phyloP scores from a whole-genome alignment of 768 basidiomycete genomes.

The Suillus weaverae region DNA sequence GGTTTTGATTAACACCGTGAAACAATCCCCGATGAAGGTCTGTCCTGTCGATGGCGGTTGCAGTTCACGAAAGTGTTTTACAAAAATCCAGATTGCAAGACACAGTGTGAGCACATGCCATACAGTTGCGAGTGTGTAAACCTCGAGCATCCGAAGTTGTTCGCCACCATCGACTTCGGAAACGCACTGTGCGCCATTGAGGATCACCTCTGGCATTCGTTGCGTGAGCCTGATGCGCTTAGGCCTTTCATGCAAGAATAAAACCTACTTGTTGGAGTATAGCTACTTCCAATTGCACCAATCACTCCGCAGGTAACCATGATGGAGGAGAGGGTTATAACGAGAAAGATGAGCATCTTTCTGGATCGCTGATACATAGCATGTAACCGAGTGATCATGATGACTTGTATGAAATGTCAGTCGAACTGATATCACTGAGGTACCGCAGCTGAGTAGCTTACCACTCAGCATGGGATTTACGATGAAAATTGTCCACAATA shows the following conservation, averaged over 20 bases:
- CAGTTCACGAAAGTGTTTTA: not conserved
- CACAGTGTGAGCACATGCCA: not conserved
- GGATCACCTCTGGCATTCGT: not conserved
- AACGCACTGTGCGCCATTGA: not conserved
- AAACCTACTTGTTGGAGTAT: not conserved
- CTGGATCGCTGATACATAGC: not conserved
- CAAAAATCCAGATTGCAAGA: not conserved
- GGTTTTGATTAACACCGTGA: not conserved
- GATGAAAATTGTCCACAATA: not conserved
- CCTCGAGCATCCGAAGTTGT: not conserved
- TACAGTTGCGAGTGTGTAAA: not conserved
- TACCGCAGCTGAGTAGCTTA: not conserved
- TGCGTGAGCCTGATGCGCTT: not conserved
- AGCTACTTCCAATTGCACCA: not conserved
- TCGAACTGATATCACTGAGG: not conserved
- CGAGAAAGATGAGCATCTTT: not conserved
- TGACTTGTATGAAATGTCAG: not conserved
- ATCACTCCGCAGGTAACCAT: not conserved
- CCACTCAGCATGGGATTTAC: not conserved
- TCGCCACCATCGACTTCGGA: not conserved
- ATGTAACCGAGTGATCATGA: not conserved
- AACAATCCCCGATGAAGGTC: not conserved
- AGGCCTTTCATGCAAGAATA: not conserved
- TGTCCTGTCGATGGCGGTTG: not conserved
- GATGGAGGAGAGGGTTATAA: not conserved